A percentile compares a stretch with the other conserved stretches of the same genome.
Conservation (phyloP, 2,329 filamentous ascomycete genomes). For the Penicillium sp. region DNA sequence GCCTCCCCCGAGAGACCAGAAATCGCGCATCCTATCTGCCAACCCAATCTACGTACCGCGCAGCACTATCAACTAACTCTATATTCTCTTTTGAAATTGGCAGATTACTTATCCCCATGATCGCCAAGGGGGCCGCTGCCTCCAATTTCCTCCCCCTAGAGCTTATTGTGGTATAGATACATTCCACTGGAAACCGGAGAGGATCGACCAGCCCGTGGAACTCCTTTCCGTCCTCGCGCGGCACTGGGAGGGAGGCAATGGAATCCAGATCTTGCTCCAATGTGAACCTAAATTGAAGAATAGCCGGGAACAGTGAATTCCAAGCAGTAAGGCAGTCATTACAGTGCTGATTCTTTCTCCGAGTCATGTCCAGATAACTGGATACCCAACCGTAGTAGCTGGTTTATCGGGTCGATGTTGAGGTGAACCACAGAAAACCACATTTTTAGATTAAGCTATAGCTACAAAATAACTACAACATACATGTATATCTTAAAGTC, state of each 20-base stretch:
- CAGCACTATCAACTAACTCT: not conserved
- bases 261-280: conserved; percentile 13
- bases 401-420: not conserved
- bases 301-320: not conserved
- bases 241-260: conserved; percentile 8
- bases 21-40: conserved; percentile 6
- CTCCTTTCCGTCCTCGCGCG: conserved; percentile 1
- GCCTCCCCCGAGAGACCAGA: not conserved
- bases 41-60: not conserved
- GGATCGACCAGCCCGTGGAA: conserved; percentile 10
- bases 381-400: not conserved
- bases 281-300: not conserved
- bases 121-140: not conserved
- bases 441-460: not conserved
- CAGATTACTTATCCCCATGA: not conserved
- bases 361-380: not conserved
- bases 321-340: not conserved
- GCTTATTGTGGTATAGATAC: conserved; percentile 8
- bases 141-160: not conserved
- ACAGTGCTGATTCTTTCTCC: not conserved
- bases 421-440: not conserved
- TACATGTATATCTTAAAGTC: not conserved
- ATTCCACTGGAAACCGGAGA: conserved; percentile 17
- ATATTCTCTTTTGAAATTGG: not conserved
- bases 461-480: too few species aligned